Evolutionary conservation across 2,329 filamentous ascomycete species (phyloP), one percentile per base, ranked within the genome.

Genomic region (Aspergillus neotritici): DNA sequence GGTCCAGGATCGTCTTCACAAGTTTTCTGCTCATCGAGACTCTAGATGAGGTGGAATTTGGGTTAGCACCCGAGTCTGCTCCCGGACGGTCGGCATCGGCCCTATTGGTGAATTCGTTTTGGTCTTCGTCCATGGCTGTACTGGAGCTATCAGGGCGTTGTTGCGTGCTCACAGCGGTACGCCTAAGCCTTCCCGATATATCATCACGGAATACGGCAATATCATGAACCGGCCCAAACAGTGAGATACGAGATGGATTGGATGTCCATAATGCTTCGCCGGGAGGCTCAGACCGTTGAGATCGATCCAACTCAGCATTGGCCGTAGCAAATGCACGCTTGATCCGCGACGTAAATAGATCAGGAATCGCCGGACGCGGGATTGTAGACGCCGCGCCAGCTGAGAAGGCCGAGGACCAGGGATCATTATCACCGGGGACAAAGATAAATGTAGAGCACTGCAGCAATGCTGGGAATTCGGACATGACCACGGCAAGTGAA

Each of bases 371-470:
- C 51, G 53, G 71, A 56, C 54, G 72, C 35, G 60, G 73, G 47
- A 71, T 69, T 56, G 59, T 70, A 58, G 66, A 74, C 5, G 69
- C 63, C 37, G 69, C 69, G 16, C 71, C 72, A 31, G 65, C 62
- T 28, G 71, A 70, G 62, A 94, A 95, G 2, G 89, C 79, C 1
- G 88, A 94, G 4, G 84, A 80, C 93, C 93, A 98, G n/a, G 87
- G 90, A 63, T 98, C 93, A 62, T 96, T 94, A 67, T 97, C 91
- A 25, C 93, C 93, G 0, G 93, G 93, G 0, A 97, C 86, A 60
- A 98, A 95, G 28, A 95, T 74, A 63, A 97, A 95, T 0, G 86
- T 91, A 4, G 86, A 84, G 17, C 79, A 78, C 44, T 84, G 83
- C 34, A 97, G 77, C 11, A 98, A 76, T 1, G 78, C 75, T 3